phyloP scores from a whole-genome alignment of 2,329 filamentous ascomycete species.

The Akanthomyces muscarius region DNA sequence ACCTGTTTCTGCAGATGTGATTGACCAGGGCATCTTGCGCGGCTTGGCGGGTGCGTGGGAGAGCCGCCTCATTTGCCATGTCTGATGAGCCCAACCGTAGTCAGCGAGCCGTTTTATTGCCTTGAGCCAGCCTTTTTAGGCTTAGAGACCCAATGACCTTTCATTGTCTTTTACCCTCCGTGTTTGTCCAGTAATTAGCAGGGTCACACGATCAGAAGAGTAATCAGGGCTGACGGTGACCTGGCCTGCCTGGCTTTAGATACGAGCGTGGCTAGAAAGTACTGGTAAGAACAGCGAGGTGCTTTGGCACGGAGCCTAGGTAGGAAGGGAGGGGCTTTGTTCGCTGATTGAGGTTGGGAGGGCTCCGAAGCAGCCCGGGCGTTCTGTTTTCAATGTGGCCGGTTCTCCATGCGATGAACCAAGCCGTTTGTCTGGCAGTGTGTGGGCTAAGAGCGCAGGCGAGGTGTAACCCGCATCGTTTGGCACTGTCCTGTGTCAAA shows the following conservation, averaged over 20 bases:
- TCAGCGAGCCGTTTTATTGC: neutral
- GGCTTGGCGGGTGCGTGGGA: neutral
- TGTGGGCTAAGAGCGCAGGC: neutral
- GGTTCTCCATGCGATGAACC: neutral
- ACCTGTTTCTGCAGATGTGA: conserved; percentile 7
- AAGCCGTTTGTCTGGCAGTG: neutral
- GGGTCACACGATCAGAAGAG: neutral
- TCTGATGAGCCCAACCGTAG: neutral
- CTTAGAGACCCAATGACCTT: neutral
- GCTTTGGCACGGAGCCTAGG: neutral
- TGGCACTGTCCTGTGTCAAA: conserved; percentile 5
- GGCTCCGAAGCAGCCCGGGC: neutral
- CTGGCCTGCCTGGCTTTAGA: too few relatives aligned
- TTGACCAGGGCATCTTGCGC: neutral
- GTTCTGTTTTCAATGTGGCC: neutral
- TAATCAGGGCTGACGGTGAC: neutral
- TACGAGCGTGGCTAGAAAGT: neutral
- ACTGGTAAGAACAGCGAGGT: neutral
- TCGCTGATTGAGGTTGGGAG: neutral
- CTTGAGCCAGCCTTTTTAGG: neutral
- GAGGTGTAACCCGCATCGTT: conserved; percentile 3
- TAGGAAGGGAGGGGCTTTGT: neutral
- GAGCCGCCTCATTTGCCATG: neutral
- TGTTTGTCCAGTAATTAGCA: neutral
- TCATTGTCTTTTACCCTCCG: neutral